Conservation (phyloP, 129 eudicot genomes). For the Chrysanthemum lavandulifolium region DNA sequence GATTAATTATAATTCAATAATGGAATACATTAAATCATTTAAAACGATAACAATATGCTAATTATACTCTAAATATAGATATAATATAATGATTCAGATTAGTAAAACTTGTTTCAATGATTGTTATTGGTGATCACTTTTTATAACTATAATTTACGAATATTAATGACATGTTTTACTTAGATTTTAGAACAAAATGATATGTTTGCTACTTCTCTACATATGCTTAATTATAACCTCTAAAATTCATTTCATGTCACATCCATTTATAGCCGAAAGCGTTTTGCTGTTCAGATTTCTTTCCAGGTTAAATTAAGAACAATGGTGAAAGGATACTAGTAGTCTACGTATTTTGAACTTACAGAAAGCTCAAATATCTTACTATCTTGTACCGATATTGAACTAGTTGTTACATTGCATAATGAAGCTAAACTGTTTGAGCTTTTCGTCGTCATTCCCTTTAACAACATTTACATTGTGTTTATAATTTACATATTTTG, state of each 20-base stretch:
- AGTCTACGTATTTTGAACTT: too few species aligned
- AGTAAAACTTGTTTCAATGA: not conserved
- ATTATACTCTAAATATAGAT: not conserved
- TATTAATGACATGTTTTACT: not conserved
- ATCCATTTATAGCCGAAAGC: too few species aligned
- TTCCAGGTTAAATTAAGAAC: too few species aligned
- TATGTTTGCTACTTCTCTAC: slow-evolving; percentile 25
- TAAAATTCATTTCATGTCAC: not conserved
- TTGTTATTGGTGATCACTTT: not conserved
- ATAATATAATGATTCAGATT: not conserved
- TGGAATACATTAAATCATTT: not conserved
- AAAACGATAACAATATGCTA: too few species aligned
- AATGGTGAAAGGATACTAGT: too few species aligned
- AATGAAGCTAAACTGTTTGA: slow-evolving; percentile 13
- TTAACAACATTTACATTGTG: not conserved
- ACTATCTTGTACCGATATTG: too few species aligned
- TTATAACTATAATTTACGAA: too few species aligned
- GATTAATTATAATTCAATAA: not conserved
- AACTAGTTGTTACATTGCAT: not conserved
- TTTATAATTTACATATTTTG: slow-evolving; percentile 12
- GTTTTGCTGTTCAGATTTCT: too few species aligned
- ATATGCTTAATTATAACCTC: slow-evolving; percentile 2
- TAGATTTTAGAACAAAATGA: not conserved
- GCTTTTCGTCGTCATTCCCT: not conserved
- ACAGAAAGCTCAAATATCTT: too few species aligned